Evolutionary conservation across 768 basidiomycete species (phyloP), one percentile per base, ranked within the genome.

Genomic region (Boletus speciosus): DNA sequence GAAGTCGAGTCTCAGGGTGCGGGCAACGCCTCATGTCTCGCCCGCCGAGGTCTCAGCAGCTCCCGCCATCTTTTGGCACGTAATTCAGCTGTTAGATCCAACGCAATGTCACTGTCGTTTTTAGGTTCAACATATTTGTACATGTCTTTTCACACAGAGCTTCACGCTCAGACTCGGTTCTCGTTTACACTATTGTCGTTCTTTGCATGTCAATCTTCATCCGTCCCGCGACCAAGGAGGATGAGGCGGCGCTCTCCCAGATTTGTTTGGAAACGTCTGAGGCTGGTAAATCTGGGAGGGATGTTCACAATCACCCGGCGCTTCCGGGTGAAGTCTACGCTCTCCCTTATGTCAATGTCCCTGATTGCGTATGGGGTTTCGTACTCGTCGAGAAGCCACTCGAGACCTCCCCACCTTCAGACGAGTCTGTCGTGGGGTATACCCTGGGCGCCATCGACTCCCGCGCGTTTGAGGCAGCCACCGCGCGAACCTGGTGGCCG

Each of bases 251-350:
- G 0, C 71, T 93, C 43, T 87, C 85, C 52, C 77, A 71, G 46
- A 87, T 92, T 60, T 93, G 90, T 67, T 76, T 93, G 29, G 74
- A 86, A 49, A 91, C 89, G 5, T 86, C 80, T 19, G 78, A 87
- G 49, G 86, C 85, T 21, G 89, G 90, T 46, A 73, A 71, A 58
- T 84, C 85, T 52, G 86, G 86, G 36, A 82, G 83, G 66, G 61
- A 61, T 36, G 73, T 83, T 29, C 85, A 90, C 71, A 79, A 81
- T 38, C 78, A 76, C 60, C 74, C 73, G 12, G 84, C 86, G 59
- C 81, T 90, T 34, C 84, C 81, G 11, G 88, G 89, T 6, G 76
- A 90, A 40, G 75, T 86, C 40, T 91, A 84, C 62, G 84, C 89
- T 4, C 78, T 88, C 43, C 90, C 90, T 2, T 92, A 92, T 68